phyloP scores from a whole-genome alignment of 352 stramenopile genomes.

The Phytophthora quininea region DNA sequence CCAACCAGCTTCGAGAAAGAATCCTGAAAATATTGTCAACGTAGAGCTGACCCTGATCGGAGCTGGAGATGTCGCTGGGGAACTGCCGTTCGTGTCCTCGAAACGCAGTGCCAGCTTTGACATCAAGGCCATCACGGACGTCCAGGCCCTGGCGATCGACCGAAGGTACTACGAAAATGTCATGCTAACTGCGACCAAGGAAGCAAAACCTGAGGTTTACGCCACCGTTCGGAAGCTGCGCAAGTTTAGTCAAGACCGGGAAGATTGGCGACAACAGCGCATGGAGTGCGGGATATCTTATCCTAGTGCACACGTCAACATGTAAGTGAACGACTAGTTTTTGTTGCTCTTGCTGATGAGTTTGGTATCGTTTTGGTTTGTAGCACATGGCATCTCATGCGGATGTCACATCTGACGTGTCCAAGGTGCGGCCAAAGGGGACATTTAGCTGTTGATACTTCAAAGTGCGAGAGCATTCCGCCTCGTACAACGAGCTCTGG shows the following conservation, averaged over 20 bases:
- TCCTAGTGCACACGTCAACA: slow-evolving; percentile 69
- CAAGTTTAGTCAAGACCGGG: slow-evolving; percentile 55
- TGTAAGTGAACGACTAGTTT: slow-evolving; percentile 41
- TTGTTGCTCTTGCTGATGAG: background rate
- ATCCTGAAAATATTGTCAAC: slow-evolving; percentile 74
- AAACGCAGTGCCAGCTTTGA: slow-evolving; percentile 62
- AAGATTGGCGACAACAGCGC: slow-evolving; percentile 79
- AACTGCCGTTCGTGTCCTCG: slow-evolving; percentile 61
- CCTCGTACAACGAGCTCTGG: slow-evolving; percentile 17
- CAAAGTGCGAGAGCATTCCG: slow-evolving; percentile 44
- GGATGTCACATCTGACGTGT: slow-evolving; percentile 72
- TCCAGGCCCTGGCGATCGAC: slow-evolving; percentile 67
- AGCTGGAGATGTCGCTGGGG: slow-evolving; percentile 61
- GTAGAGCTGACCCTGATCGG: slow-evolving; percentile 70
- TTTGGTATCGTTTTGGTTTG: background rate
- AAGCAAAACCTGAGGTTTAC: slow-evolving; percentile 48
- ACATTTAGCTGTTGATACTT: slow-evolving; percentile 54
- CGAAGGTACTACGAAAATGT: slow-evolving; percentile 67
- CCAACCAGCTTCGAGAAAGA: slow-evolving; percentile 34
- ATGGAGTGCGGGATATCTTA: slow-evolving; percentile 72
- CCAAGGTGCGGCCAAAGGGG: slow-evolving; percentile 61
- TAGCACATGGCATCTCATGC: slow-evolving; percentile 81
- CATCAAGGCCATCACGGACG: slow-evolving; percentile 71
- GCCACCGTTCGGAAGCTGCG: slow-evolving; percentile 51
- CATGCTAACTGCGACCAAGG: slow-evolving; percentile 49